These are phyloP conservation scores for Dictyostelium capitatum DNA, from an alignment of 78 protist species.

Conservation along the genomic window DNA sequence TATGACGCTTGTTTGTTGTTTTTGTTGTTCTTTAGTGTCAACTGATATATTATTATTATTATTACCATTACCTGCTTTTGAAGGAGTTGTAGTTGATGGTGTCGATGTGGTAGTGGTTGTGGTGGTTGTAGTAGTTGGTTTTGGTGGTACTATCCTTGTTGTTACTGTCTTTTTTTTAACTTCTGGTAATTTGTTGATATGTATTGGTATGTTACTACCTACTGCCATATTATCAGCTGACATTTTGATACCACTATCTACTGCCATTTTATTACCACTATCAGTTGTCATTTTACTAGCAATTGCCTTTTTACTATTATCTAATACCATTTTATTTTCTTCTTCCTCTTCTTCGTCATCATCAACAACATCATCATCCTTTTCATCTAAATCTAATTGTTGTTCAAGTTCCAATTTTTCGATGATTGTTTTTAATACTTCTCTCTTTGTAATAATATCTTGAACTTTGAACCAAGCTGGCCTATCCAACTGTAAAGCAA, in stretches of 20 bases:
- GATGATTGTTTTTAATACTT: constrained; percentile 33
- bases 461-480: constrained; percentile 43
- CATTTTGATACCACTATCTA: no score
- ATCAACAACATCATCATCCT: neutral
- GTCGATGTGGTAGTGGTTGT: neutral
- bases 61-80: neutral
- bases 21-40: neutral
- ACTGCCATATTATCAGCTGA: no score
- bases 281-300: neutral
- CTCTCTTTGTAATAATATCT: constrained; percentile 42
- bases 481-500: neutral
- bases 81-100: neutral
- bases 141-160: no score
- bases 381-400: neutral
- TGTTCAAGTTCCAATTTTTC: constrained; percentile 15
- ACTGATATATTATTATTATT: no score
- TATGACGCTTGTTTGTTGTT: no score
- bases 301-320: neutral
- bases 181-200: no score
- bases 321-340: no score
- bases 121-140: neutral
- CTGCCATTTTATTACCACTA: neutral
- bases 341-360: no score
- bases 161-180: no score
- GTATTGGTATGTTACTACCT: no score